Base-by-base conservation (phyloP, 768 basidiomycete genomes). In the Obba rivulosa region DNA sequence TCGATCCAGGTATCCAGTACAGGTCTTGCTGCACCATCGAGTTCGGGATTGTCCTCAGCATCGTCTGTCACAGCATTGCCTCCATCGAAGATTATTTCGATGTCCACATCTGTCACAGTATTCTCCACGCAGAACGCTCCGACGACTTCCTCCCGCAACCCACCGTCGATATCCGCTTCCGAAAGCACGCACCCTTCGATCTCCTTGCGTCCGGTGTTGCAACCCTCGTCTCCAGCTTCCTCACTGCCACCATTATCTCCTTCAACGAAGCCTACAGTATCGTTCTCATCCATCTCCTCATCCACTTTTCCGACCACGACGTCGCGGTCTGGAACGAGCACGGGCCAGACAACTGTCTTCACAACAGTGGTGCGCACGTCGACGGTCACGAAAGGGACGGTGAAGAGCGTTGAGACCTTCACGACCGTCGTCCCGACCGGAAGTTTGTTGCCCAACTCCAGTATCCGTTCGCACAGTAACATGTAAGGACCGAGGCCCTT, bases 361-460 rank as follows among this genome's bases (percentile, higher is more conserved):
- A 52, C 45, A 0, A 57, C 56, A 3, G 45, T 51, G 13, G 45
- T 54, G 16, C 34, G 40, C 35, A 51, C 52, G 35, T 53, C 60
- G n/a, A 51, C 28, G 5, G 13, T 31, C 28, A 13, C 13, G 28
- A 5, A 31, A 5, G 28, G 28, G 13, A 31, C 28, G 13, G 28
- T 31, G 28, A 31, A 31, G 28, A 31, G 28, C 28, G 13, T 13
- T 7, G 28, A 31, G 28, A 31, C 51, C n/a, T 48, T 42, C 25
- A 45, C 49, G 9, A 51, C 52, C 28, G 46, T 53, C n/a, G 24
- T 57, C 18, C 45, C 54, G 2, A 57, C 61, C 11, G 59, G 61
- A 35, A 60, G 57, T 16, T 46, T 62, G 22, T 50, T 62, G 9
- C 59, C 61, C 1, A 52, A 57, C 22, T 20, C 10, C 5, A 31